Base-by-base conservation (phyloP, 148 eudicot species). In the Tetragonia tetragonoides region DNA sequence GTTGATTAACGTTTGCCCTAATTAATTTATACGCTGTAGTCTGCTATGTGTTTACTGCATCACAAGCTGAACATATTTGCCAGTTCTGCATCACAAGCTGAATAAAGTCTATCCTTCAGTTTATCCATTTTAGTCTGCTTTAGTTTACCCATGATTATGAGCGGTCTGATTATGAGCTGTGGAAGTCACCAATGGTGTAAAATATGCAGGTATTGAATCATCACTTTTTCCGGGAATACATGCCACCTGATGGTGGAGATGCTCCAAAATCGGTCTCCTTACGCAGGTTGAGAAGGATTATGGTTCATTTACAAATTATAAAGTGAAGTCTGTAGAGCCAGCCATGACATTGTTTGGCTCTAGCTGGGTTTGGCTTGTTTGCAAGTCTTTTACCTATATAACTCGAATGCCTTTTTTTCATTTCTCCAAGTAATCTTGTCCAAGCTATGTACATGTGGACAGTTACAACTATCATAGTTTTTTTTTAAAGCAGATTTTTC, bases 191-290 rank as follows among this genome's bases (percentile, higher is more conserved):
- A 23, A 53, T 70, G 64, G 49, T 28, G 40, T n/a, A 72, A 18
- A 18, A 68, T 71, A 80, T 81, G 21, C 80, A 95, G 98, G 97
- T 95, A 37, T 95, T 94, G 97, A 95, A 92, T 85, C 97, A 95
- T 68, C 94, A 95, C 75, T 95, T 95, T 84, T 95, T 95, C 87
- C 92, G 97, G 97, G 98, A 95, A 80, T 89, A 95, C 68, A 95
- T 95, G 97, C 93, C 88, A 85, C 97, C 98, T 66, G 98, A 91
- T 75, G 97, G 98, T 37, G 98, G 92, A 64, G 85, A 85, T 67
- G 78, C 84, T 83, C 98, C 98, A 12, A 86, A 79, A 77, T 91
- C 78, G 97, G 94, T 75, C 87, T 92, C 63, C 93, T 95, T 79
- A 76, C 77, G 74, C 93, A 90, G 81, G 90, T 95, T 75, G 98